Conservation (phyloP, 345 rosid species). For the Eucalyptus sp. region DNA sequence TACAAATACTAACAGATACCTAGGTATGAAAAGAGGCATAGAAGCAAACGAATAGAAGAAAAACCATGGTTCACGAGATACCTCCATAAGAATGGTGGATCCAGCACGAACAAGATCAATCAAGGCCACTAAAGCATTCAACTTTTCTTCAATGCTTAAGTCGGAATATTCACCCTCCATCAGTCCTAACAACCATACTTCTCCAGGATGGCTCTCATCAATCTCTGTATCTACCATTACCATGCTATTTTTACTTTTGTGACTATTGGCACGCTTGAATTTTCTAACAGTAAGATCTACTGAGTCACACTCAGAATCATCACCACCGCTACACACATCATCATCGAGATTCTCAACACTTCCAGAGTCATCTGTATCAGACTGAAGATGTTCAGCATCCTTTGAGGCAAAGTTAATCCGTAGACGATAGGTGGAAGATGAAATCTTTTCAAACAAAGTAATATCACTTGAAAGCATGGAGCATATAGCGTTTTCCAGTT, state of each 20-base stretch:
- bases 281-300: constrained; percentile 20
- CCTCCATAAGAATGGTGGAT: constrained; percentile 72
- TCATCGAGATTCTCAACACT: constrained; percentile 66
- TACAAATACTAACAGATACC: neutral
- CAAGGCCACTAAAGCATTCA: constrained; percentile 71
- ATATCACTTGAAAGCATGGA: constrained; percentile 93
- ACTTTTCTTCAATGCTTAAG: constrained; percentile 76
- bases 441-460: constrained; percentile 83
- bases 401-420: constrained; percentile 42
- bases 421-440: constrained; percentile 67
- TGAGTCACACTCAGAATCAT: constrained; percentile 49
- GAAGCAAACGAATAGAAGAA: neutral
- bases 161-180: constrained; percentile 95
- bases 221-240: constrained; percentile 48
- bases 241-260: constrained; percentile 28
- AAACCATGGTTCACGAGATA: constrained; percentile 2
- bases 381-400: constrained; percentile 33
- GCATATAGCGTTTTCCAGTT: constrained; percentile 52
- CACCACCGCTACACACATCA: constrained; percentile 36
- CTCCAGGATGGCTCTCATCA: constrained; percentile 95
- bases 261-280: constrained; percentile 7
- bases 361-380: constrained; percentile 72
- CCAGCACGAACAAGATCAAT: constrained; percentile 77
- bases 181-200: constrained; percentile 84
- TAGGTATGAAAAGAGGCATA: neutral